Evolutionary conservation across 73 alveolate genomes (phyloP).

Genomic region (Stentor coeruleus): DNA sequence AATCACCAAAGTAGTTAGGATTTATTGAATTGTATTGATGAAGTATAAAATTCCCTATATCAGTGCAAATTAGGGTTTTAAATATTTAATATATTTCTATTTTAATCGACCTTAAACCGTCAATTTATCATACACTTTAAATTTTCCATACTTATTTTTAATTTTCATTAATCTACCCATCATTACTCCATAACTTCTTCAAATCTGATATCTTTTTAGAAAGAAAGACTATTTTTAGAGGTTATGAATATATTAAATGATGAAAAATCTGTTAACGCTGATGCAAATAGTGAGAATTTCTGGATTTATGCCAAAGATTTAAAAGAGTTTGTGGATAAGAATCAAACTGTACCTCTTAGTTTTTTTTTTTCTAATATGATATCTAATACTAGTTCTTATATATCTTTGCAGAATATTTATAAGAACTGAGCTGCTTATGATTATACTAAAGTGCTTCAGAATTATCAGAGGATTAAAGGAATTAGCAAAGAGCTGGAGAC

Average conservation of each 20-base stretch:
- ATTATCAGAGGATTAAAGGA: conserved; percentile 42
- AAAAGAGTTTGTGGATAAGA: conserved; percentile 55
- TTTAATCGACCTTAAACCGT: no score
- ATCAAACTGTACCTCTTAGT: conserved; percentile 71
- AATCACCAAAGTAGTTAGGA: no score
- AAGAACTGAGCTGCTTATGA: conserved; percentile 70
- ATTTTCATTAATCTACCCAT: no score
- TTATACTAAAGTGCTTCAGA: no score
- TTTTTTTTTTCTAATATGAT: conserved; percentile 92
- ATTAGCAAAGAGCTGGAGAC: conserved; percentile 33
- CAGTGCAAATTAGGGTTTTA: no score
- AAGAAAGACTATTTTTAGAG: conserved; percentile 31
- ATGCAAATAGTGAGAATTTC: conserved; percentile 45
- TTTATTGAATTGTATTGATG: no score
- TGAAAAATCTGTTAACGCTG: conserved; percentile 31
- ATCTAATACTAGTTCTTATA: conserved; percentile 66
- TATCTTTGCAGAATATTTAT: conserved; percentile 67
- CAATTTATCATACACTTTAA: no score
- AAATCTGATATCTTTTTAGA: no score
- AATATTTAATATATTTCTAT: no score
- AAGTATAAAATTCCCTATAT: no score
- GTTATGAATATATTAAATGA: conserved; percentile 18
- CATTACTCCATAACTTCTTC: no score
- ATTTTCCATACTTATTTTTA: no score
- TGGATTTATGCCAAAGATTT: conserved; percentile 68